A percentile compares a stretch with the other conserved stretches of the same genome.
phyloP scores from a whole-genome alignment of 2,329 filamentous ascomycete species.

The Sclerotinia nivalis region DNA sequence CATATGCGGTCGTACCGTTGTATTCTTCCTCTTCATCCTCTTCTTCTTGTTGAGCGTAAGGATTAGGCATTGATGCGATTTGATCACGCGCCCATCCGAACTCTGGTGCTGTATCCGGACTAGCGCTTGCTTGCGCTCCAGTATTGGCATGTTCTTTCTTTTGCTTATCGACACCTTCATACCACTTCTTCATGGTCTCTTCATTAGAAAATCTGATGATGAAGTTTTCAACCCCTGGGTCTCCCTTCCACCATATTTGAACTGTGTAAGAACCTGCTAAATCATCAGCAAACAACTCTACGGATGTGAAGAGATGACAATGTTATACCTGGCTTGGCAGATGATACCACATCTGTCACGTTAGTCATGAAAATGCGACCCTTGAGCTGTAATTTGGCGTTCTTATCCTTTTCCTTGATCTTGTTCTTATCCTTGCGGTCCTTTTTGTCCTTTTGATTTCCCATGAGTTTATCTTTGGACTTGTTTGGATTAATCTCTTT shows the following conservation, averaged over 20 bases:
- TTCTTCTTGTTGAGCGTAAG: constrained; percentile 68
- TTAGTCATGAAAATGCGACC: constrained; percentile 99
- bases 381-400: constrained; percentile 84
- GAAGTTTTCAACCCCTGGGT: constrained; percentile 94
- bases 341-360: constrained; percentile 88
- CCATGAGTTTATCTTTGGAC: constrained; percentile 70
- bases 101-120: constrained; percentile 48
- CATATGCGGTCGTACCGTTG: constrained; percentile 40
- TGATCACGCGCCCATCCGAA: constrained; percentile 79
- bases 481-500: constrained; percentile 91
- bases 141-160: constrained; percentile 61
- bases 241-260: constrained; percentile 98
- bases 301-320: constrained; percentile 12
- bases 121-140: constrained; percentile 50
- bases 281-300: constrained; percentile 37
- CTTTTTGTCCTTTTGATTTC: constrained; percentile 69
- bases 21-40: constrained; percentile 61
- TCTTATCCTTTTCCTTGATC: constrained; percentile 65
- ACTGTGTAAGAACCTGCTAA: constrained; percentile 81
- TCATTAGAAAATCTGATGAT: constrained; percentile 92
- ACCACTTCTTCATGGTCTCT: constrained; percentile 92
- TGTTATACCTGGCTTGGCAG: constrained; percentile 78
- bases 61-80: constrained; percentile 71
- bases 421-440: constrained; percentile 74
- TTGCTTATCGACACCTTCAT: constrained; percentile 74